Evolutionary conservation across 768 basidiomycete genomes (phyloP).

Genomic region (Podaxis sp.): DNA sequence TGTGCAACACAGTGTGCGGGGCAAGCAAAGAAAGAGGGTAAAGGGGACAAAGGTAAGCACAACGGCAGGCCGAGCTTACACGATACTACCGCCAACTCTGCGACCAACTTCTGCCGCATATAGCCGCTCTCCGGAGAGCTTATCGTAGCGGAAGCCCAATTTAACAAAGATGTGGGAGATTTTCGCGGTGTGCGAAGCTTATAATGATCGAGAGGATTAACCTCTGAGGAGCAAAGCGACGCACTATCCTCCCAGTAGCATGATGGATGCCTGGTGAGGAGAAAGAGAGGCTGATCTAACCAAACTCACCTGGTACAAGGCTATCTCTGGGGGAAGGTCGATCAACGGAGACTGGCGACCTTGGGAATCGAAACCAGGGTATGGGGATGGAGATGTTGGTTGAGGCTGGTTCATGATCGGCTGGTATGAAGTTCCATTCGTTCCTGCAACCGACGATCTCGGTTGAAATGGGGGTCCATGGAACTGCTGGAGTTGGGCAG

Average conservation of each 20-base stretch:
- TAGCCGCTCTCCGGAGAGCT: slow-evolving; percentile 9
- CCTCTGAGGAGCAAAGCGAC: slow-evolving; percentile 18
- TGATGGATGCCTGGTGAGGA: slow-evolving; percentile 13
- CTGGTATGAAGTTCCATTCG: background rate
- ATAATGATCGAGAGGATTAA: slow-evolving; percentile 21
- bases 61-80: background rate
- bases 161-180: slow-evolving; percentile 14
- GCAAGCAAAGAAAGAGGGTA: background rate
- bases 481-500: background rate
- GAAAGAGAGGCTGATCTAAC: slow-evolving; percentile 15
- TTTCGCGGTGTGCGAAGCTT: slow-evolving; percentile 23
- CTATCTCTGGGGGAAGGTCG: slow-evolving; percentile 31
- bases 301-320: slow-evolving; percentile 33
- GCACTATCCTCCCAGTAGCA: background rate
- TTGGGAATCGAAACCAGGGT: slow-evolving; percentile 10
- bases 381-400: background rate
- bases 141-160: background rate
- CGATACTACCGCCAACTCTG: background rate
- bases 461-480: slow-evolving; percentile 13
- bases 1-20: background rate
- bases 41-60: background rate
- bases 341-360: slow-evolving; percentile 22
- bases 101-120: slow-evolving; percentile 2
- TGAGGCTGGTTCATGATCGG: background rate
- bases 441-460: background rate